Evolutionary conservation across 805 yeast genomes (phyloP), one percentile per base, ranked within the genome.

Genomic region (Kregervanrija delftensis): DNA sequence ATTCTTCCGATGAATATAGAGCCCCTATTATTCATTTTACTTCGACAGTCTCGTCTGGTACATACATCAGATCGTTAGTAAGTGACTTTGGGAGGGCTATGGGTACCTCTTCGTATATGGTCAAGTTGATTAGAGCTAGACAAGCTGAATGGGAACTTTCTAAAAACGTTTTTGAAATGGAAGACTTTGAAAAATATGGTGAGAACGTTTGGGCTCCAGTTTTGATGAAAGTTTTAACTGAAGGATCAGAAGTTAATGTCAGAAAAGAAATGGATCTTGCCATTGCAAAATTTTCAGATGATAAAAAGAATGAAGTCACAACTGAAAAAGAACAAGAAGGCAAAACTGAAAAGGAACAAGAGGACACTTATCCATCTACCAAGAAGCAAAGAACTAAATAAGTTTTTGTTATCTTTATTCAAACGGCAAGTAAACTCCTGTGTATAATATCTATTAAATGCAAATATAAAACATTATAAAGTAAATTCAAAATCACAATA

Each of bases 31-130:
- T 91, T 22, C 90, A 84, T 54, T 77, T 93, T 52, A 75, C 73
- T 12, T 77, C 95, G 4, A 74, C 77, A 33, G 99, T 91, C 1
- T 84, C 96, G 1, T 88, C 97, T 0, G 99, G 99, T 1, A 93
- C 98, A 0, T 93, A 93, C 57, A 89, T 93, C 40, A 74, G 99
- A 52, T 84, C 96, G 2, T 67, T 93, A 43, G 73, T 93, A 40
- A 87, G 95, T 64, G 99, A 93, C 57, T 71, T 86, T 37, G 98
- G 96, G 2, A 76, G 84, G 48, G 84, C 91, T 0, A 66, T 90
- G 58, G 81, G 83, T 13, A 79, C 90, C 0, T 77, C 86, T 22
- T 87, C 96, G 0, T 88, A 88, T 58, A 90, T 93, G 96, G 96
- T 84, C 8, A 80, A 79, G 52, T 73, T 93, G 45, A 73, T 79